Percentiles rank a stretch among this genome's conserved stretches.
phyloP scores from a whole-genome alignment of 257 asterid genomes.

The Solanum megistacrolobum region DNA sequence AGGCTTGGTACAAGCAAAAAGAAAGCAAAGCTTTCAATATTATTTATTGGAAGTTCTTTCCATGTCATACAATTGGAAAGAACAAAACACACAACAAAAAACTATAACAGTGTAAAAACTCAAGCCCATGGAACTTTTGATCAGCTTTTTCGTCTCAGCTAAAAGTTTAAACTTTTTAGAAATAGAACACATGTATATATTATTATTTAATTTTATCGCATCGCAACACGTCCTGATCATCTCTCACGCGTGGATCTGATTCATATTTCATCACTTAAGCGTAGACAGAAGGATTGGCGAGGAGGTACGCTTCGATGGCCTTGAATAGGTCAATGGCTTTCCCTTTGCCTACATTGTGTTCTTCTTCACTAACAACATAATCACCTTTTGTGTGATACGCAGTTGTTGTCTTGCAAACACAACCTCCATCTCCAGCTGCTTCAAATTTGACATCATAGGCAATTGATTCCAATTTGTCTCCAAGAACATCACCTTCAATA shows the following conservation, averaged over 20 bases:
- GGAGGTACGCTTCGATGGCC: conserved; percentile 21
- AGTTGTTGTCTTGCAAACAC: conserved; percentile 17
- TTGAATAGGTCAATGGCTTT: conserved; percentile 13
- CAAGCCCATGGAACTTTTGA: not conserved
- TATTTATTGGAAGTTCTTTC: not conserved
- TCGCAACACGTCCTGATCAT: not conserved
- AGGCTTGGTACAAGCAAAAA: not conserved
- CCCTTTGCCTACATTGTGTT: conserved; percentile 24
- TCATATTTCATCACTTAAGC: not conserved
- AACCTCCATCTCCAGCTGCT: conserved; percentile 19
- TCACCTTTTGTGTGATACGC: conserved; percentile 24
- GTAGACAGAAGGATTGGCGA: conserved; percentile 12
- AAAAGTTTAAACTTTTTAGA: not conserved
- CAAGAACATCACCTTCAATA: not conserved
- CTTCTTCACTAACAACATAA: conserved; percentile 11
- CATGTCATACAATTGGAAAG: not conserved
- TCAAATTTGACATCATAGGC: conserved; percentile 16
- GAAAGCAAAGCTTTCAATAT: conserved; percentile 8
- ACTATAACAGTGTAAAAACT: not conserved
- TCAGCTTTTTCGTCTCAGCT: not conserved
- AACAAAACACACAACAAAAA: not conserved
- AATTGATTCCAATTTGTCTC: conserved; percentile 18
- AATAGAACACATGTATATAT: not conserved
- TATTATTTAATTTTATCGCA: not conserved
- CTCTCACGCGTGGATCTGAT: not conserved